Base-by-base conservation (phyloP, 2,329 filamentous ascomycete genomes). In the Whalleya microplaca region DNA sequence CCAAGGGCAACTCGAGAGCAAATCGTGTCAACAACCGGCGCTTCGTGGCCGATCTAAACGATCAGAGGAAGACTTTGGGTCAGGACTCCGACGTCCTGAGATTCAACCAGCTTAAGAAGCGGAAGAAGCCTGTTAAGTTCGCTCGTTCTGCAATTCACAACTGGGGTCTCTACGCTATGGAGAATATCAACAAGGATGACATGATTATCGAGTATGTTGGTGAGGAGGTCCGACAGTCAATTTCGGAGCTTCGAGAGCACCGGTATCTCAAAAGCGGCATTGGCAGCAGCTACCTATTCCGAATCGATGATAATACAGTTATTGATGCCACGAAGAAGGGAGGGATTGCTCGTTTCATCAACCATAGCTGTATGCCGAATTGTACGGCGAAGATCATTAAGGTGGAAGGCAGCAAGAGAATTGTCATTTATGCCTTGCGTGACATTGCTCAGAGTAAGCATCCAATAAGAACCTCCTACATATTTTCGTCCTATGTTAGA, bases 151-250 rank as follows among this genome's bases (percentile, higher is more conserved):
- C 95, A 45, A 99, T 99, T 67, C 95, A 99, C 76, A 98, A 97
- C 69, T 99, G 95, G 95, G 95, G 95, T 23, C 78, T 99, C 23
- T 99, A 99, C 71, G 93, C 95, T 2, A 94, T 97, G 81, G 95
- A 99, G 76, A 95, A 96, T 71, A 99, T 99, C 62, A 85, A 90
- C 58, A 92, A 94, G 72, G 96, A 96, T 73, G 95, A 99, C 75
- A 97, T 99, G 92, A 99, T 99, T 72, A 99, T 99, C 70, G 95
- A 99, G 77, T 99, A 99, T 72, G 95, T 99, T 10, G 95, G 95
- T 58, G 95, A 99, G 77, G 95, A 96, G 74, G 92, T 99, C 40
- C 87, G 95, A 55, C 95, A 99, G 75, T 92, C 96, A 70, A 95
- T 99, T 58, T 93, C 95, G n/a, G 95, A 99, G 74, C 87, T 98